A percentile compares a stretch with the other conserved stretches of the same genome.
Evolutionary conservation across 2,329 filamentous ascomycete species (phyloP).

Genomic region (Aphanoascus verrucosus): DNA sequence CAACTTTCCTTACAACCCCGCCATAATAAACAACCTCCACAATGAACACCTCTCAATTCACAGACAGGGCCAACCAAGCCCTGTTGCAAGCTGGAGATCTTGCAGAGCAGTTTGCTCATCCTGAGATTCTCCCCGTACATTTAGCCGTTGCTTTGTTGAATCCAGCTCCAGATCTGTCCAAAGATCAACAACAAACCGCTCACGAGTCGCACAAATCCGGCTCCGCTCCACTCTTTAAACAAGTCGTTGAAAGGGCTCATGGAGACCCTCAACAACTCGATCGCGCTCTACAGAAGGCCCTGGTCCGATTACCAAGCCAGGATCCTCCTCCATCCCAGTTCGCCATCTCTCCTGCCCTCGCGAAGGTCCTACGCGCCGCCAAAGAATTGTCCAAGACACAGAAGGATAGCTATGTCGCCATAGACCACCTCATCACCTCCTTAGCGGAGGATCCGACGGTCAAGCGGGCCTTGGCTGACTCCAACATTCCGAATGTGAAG

Average conservation of each 20-base stretch:
- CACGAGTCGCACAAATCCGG: conserved; percentile 56
- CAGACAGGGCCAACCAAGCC: conserved; percentile 81
- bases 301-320: conserved; percentile 87
- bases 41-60: conserved; percentile 56
- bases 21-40: conserved; percentile 13
- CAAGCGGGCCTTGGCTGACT: conserved; percentile 63
- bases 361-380: conserved; percentile 70
- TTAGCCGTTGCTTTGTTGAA: conserved; percentile 53
- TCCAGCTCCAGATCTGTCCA: conserved; percentile 47
- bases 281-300: conserved; percentile 75
- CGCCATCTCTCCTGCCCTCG: conserved; percentile 69
- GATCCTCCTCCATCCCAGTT: conserved; percentile 87
- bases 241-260: conserved; percentile 87
- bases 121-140: conserved; percentile 82
- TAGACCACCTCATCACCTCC: conserved; percentile 85
- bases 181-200: conserved; percentile 59
- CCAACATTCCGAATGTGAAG: conserved; percentile 85
- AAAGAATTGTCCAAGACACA: conserved; percentile 92
- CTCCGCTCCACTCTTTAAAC: conserved; percentile 71
- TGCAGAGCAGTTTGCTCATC: conserved; percentile 81
- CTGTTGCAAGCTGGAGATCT: conserved; percentile 79
- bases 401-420: conserved; percentile 86
- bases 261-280: conserved; percentile 86
- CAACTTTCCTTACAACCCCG: background rate
- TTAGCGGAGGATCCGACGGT: conserved; percentile 69